Base-by-base conservation (phyloP, 192 early-diverging fungal genomes). In the Backusella sp. region DNA sequence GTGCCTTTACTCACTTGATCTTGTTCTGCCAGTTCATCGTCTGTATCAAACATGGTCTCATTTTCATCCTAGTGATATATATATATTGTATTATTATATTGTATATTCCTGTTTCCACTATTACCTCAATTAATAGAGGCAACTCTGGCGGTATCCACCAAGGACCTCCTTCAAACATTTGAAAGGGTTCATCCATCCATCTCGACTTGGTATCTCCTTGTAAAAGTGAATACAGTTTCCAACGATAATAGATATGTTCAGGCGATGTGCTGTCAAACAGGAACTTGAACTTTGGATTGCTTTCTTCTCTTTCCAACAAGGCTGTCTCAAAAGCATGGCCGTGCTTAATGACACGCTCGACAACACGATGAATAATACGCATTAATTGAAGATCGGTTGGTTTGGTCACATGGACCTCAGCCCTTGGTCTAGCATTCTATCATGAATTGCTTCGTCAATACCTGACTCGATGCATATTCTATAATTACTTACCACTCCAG, bases 181-280 rank as follows among this genome's bases (percentile, higher is more conserved):
- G 86, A 80, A 98, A 98, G 35, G 95, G 88, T 52, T 92, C 86
- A 15, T 85, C 85, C 36, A 84, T 86, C 97, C 96, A 97, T 12
- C 83, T 83, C 32, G 76, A 76, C 72, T 85, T 89, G 1, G 90
- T 85, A 68, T 98, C 97, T 26, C 94, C 94, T 76, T 96, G 94
- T 71, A 94, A 82, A 17, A 96, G 84, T 35, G 96, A 96, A 83
- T 90, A 97, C 49, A 98, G 85, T 69, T 92, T 94, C 96, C 97
- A 97, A 8, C 95, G 89, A 79, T 98, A 98, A 67, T 97, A 97
- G 28, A 89, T 82, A 74, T 97, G 96, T 67, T 95, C 94, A 23
- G 86, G 76, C 8, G 84, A 87, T 30, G 90, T 85, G 74, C 88
- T 84, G n/a, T 93, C 85, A 17, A 90, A 86, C 39, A 97, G 77